Percentiles rank a stretch among this genome's conserved stretches.
Conservation (phyloP, 257 asterid species). For the Lavandula angustifolia region DNA sequence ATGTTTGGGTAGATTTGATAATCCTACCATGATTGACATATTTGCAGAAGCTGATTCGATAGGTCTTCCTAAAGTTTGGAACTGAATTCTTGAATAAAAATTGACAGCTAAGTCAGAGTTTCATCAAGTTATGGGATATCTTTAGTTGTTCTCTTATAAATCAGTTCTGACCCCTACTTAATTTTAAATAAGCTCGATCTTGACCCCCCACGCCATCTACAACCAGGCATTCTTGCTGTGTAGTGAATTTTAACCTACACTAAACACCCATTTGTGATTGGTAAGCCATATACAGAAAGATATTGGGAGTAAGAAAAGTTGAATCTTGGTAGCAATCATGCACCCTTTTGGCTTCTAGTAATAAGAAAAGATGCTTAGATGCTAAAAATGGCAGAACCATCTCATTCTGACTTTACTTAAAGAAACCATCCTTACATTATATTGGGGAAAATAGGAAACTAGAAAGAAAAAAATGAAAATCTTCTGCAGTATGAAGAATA, state of each 20-base stretch:
- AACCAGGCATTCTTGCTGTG: background rate
- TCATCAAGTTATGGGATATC: background rate
- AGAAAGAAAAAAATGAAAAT: background rate
- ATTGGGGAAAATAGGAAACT: background rate
- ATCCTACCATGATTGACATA: background rate
- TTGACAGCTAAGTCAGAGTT: background rate
- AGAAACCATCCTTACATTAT: background rate
- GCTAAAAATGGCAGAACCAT: background rate
- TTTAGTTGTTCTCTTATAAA: background rate
- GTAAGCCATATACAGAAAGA: background rate
- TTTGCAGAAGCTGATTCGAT: conserved; percentile 7
- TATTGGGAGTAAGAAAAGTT: background rate
- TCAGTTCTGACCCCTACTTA: background rate
- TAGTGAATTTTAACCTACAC: background rate
- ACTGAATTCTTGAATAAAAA: background rate
- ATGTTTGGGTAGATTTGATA: background rate
- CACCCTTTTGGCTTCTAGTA: background rate
- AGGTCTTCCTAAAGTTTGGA: background rate
- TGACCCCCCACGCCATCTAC: background rate
- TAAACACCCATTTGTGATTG: background rate
- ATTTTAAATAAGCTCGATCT: background rate
- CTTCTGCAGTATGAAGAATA: background rate
- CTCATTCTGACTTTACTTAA: background rate
- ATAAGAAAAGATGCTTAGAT: background rate
- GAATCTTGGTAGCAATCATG: background rate